Conservation (phyloP, 345 rosid genomes). For the Linum usitatissimum region DNA sequence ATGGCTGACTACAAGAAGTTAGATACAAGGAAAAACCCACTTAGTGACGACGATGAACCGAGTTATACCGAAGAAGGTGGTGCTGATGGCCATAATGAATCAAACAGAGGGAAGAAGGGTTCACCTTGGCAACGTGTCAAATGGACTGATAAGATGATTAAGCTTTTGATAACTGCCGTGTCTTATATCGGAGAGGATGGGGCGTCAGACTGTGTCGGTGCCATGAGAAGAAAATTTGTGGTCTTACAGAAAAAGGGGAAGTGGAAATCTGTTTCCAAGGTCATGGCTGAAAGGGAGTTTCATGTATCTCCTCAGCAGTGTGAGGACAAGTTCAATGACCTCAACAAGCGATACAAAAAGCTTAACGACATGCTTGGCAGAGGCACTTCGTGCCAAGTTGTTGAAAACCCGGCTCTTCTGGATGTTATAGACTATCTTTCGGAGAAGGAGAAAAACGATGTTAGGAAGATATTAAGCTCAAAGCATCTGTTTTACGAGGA, state of each 20-base stretch:
- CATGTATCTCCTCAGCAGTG: slow-evolving; percentile 96
- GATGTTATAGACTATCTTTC: slow-evolving; percentile 56
- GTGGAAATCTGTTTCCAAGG: slow-evolving; percentile 85
- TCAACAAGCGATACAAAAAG: slow-evolving; percentile 85
- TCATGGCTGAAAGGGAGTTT: slow-evolving; percentile 74
- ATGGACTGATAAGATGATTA: slow-evolving; percentile 95
- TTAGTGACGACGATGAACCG: slow-evolving; percentile 85
- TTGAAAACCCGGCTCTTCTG: slow-evolving; percentile 73
- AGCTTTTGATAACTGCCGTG: slow-evolving; percentile 75
- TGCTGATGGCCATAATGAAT: slow-evolving; percentile 42
- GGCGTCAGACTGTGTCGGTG: slow-evolving; percentile 34
- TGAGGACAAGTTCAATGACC: slow-evolving; percentile 88
- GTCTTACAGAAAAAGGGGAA: slow-evolving; percentile 81
- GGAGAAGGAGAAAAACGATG: slow-evolving; percentile 78
- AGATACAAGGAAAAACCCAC: slow-evolving; percentile 48
- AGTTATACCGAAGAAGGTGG: slow-evolving; percentile 70
- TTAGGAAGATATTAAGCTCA: slow-evolving; percentile 71
- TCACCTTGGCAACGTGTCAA: slow-evolving; percentile 90
- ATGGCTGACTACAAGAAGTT: slow-evolving; percentile 38
- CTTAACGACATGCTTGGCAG: slow-evolving; percentile 91
- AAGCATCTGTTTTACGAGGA: slow-evolving; percentile 92
- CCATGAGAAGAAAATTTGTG: slow-evolving; percentile 56
- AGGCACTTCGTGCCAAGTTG: slow-evolving; percentile 86
- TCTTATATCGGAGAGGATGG: slow-evolving; percentile 78
- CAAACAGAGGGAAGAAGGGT: slow-evolving; percentile 44